These are phyloP conservation scores for Staphylotrichum longicolle DNA, from an alignment of 495 filamentous ascomycete species.

Conservation along the genomic window DNA sequence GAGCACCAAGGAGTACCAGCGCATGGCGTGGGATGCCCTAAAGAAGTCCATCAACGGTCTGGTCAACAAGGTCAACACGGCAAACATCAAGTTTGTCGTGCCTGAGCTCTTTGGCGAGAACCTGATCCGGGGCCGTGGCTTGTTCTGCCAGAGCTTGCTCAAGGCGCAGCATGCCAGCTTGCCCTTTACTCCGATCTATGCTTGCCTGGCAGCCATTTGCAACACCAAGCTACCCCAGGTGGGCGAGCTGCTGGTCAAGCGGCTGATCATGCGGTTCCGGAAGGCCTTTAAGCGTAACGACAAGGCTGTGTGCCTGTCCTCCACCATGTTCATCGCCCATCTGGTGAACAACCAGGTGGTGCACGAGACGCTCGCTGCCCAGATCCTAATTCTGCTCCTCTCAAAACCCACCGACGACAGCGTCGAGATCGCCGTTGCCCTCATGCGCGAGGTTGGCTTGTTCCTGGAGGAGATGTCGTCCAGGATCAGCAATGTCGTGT, in stretches of 20 bases:
- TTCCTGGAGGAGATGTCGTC: constrained; percentile 92
- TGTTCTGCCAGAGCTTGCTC: constrained; percentile 95
- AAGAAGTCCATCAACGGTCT: constrained; percentile 99
- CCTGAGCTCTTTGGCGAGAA: constrained; percentile 95
- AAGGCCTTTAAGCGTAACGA: constrained; percentile 97
- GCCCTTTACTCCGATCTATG: constrained; percentile 93
- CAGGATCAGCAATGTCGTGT: constrained; percentile 80
- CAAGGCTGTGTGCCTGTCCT: constrained; percentile 88
- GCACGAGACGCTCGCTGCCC: constrained; percentile 87
- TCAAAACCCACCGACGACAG: constrained; percentile 96
- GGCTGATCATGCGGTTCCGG: constrained; percentile 86
- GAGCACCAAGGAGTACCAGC: constrained; percentile 93
- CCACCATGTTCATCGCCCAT: constrained; percentile 91
- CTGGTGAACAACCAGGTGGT: constrained; percentile 92
- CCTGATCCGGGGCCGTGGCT: constrained; percentile 79
- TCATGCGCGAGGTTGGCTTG: constrained; percentile 87
- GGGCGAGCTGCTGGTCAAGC: constrained; percentile 82
- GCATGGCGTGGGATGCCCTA: constrained; percentile 97
- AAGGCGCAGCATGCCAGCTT: constrained; percentile 96
- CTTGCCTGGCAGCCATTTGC: constrained; percentile 90
- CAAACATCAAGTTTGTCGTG: constrained; percentile 96
- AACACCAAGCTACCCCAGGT: constrained; percentile 96
- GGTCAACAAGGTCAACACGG: constrained; percentile 97
- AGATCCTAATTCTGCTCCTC: constrained; percentile 84
- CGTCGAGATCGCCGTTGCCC: constrained; percentile 92